Evolutionary conservation across 106 monocot genomes (phyloP).

Genomic region (Allium fistulosum): DNA sequence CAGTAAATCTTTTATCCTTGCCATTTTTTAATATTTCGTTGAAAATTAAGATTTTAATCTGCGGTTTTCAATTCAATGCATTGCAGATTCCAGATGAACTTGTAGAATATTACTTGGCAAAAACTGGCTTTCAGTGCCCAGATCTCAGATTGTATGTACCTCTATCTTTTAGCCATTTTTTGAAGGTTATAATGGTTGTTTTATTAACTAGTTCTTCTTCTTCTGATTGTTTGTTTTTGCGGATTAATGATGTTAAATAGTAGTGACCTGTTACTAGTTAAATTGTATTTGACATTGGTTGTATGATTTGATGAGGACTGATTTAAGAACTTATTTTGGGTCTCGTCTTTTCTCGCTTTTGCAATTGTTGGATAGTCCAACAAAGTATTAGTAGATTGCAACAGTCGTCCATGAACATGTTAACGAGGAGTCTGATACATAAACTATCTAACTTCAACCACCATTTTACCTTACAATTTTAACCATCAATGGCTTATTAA

Average conservation of each 20-base stretch:
- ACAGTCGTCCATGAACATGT: no score
- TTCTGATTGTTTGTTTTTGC: neutral
- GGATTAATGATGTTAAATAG: neutral
- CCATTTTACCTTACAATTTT: no score
- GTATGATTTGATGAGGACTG: no score
- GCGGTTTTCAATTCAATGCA: neutral
- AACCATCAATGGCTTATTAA: no score
- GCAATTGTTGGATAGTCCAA: no score
- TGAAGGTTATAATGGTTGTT: neutral
- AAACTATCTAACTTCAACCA: no score
- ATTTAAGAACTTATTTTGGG: no score
- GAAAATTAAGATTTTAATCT: neutral
- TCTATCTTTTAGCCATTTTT: neutral
- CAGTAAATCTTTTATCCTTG: slow-evolving; percentile 26
- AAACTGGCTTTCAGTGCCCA: slow-evolving; percentile 91
- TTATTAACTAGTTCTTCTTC: neutral
- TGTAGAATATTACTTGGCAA: slow-evolving; percentile 86
- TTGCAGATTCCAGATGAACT: slow-evolving; percentile 87
- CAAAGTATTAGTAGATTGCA: no score
- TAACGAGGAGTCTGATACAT: no score
- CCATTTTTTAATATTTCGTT: neutral
- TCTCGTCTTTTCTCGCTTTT: no score
- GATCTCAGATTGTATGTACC: slow-evolving; percentile 74
- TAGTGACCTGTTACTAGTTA: no score
- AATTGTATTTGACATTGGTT: no score